Conservation (phyloP, 2,329 filamentous ascomycete genomes). For the Whalleya microplaca region DNA sequence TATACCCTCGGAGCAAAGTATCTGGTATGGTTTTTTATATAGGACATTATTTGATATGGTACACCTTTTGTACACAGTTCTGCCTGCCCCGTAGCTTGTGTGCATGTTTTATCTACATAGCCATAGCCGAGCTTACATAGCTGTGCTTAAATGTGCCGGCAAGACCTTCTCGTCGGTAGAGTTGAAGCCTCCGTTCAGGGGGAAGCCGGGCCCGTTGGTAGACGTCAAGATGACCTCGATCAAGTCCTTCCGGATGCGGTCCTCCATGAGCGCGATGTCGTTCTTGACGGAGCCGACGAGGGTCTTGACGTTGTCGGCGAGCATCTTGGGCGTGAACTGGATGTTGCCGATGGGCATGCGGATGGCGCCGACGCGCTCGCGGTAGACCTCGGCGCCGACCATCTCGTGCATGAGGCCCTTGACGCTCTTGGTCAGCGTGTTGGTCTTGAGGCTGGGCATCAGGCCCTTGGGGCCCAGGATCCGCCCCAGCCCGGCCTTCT, state of each 20-base stretch:
- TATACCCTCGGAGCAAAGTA: slow-evolving; percentile 23
- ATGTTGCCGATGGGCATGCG: slow-evolving; percentile 90
- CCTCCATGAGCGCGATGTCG: slow-evolving; percentile 69
- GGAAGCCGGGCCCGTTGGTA: slow-evolving; percentile 84
- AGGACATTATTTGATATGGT: slow-evolving; percentile 10
- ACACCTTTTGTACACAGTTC: slow-evolving; percentile 10
- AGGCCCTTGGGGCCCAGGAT: slow-evolving; percentile 86
- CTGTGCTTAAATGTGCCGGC: slow-evolving; percentile 54
- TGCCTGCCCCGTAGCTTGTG: slow-evolving; percentile 3
- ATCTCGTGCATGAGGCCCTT: slow-evolving; percentile 76
- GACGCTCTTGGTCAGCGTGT: slow-evolving; percentile 85
- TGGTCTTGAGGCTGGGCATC: slow-evolving; percentile 88
- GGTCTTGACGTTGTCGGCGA: slow-evolving; percentile 81
- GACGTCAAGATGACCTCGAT: slow-evolving; percentile 81
- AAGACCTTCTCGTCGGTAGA: slow-evolving; percentile 61
- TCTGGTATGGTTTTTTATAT: slow-evolving; percentile 7
- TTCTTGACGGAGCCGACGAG: slow-evolving; percentile 78
- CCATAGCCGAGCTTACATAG: slow-evolving; percentile 40
- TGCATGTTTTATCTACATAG: slow-evolving; percentile 46
- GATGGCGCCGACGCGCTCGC: slow-evolving; percentile 82
- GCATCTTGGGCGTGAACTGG: slow-evolving; percentile 82
- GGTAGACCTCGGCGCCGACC: slow-evolving; percentile 83
- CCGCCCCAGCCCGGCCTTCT: slow-evolving; percentile 78
- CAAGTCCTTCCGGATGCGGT: slow-evolving; percentile 71
- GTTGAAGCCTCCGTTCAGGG: slow-evolving; percentile 78